Percentiles rank a stretch among this genome's conserved stretches.
phyloP scores from a whole-genome alignment of 495 filamentous ascomycete genomes.

The Patellaria atrata region DNA sequence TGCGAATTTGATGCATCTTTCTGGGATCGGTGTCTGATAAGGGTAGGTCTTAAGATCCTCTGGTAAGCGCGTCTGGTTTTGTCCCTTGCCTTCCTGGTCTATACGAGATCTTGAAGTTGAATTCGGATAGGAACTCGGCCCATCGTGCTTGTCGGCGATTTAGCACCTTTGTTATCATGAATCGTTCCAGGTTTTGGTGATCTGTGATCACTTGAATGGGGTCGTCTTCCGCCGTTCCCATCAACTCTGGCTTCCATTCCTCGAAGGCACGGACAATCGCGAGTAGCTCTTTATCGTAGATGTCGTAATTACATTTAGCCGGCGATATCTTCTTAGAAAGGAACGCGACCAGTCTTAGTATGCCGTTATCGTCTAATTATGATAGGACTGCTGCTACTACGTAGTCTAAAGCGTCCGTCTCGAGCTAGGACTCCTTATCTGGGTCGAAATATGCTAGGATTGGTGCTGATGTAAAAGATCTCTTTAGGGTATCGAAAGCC shows the following conservation, averaged over 20 bases:
- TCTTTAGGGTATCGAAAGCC: constrained; percentile 34
- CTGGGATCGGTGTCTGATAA: background rate
- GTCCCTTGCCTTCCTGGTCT: background rate
- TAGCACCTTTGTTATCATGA: background rate
- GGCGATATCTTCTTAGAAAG: constrained; percentile 20
- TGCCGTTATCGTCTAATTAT: background rate
- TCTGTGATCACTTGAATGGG: constrained; percentile 1
- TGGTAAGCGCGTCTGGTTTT: background rate
- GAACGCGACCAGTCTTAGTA: constrained; percentile 16
- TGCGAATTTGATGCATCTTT: background rate
- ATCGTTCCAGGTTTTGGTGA: background rate
- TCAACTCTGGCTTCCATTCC: constrained; percentile 1
- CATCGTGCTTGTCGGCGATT: constrained; percentile 1
- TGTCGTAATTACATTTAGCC: constrained; percentile 21
- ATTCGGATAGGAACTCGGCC: constrained; percentile 2
- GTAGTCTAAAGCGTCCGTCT: constrained; percentile 21
- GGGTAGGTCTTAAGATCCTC: background rate
- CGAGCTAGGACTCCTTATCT: constrained; percentile 9
- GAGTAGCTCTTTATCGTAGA: constrained; percentile 27
- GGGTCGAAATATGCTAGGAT: constrained; percentile 18
- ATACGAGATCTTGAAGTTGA: constrained; percentile 1
- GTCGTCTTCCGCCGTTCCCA: background rate
- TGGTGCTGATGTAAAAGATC: constrained; percentile 29
- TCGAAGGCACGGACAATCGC: constrained; percentile 23
- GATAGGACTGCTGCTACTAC: constrained; percentile 13